These are phyloP conservation scores for Sporothrix mexicana DNA, from an alignment of 2,329 filamentous ascomycete genomes.

Conservation along the genomic window DNA sequence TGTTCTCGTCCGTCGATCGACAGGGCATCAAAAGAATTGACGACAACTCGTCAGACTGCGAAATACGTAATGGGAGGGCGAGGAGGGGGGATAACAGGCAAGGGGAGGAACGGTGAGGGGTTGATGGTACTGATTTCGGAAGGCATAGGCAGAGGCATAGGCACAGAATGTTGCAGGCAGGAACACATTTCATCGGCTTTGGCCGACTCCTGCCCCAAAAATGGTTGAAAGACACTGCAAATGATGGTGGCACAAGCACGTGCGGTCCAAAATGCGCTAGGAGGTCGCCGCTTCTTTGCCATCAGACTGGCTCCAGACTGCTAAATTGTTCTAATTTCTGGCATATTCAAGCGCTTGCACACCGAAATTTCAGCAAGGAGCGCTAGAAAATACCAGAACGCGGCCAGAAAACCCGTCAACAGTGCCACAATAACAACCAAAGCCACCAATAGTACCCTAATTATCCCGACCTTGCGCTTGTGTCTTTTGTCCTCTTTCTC, in stretches of 20 bases:
- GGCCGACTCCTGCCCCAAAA: conserved; percentile 7
- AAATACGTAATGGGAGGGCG: conserved; percentile 13
- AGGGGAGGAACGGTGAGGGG: not conserved
- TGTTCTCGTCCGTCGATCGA: conserved; percentile 15
- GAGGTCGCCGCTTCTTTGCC: conserved; percentile 29
- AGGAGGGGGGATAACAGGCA: not conserved
- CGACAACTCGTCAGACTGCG: not conserved
- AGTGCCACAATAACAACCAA: not conserved
- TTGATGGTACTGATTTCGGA: not conserved
- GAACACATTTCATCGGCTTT: conserved; percentile 10
- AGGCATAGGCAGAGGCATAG: conserved; percentile 1
- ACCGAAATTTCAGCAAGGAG: conserved; percentile 11
- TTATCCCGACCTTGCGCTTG: not conserved
- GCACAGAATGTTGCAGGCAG: not conserved
- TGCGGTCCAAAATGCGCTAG: conserved; percentile 19
- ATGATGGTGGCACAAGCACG: conserved; percentile 5
- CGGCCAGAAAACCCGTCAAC: not conserved
- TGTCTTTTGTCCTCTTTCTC: not conserved
- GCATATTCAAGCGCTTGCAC: conserved; percentile 7
- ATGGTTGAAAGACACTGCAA: not conserved
- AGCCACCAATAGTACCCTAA: not conserved
- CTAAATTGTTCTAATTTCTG: not conserved
- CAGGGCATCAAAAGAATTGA: not conserved
- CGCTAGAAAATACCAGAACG: not conserved
- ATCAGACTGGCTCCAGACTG: not conserved